Base-by-base conservation (phyloP, 139 green algal genomes). In the Coelastrella sp. region DNA sequence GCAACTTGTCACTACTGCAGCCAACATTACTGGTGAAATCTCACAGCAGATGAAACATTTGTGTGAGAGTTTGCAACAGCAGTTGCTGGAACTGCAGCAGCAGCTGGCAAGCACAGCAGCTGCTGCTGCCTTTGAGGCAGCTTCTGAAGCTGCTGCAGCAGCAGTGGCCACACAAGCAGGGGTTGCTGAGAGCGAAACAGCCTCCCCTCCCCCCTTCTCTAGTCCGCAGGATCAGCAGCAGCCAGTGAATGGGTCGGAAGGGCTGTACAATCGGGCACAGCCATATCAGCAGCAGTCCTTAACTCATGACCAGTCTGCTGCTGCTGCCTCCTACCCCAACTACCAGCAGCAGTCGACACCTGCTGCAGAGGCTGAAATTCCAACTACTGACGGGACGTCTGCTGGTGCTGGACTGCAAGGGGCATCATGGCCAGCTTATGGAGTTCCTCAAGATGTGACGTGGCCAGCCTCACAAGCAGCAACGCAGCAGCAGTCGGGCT, bases 251-350 rank as follows among this genome's bases (percentile, higher is more conserved):
- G 1, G 48, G 48, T 57, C 48, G 48, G n/a, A n/a, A n/a, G n/a
- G n/a, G n/a, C n/a, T n/a, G n/a, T n/a, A n/a, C n/a, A n/a, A n/a
- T 15, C 48, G 13, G 41, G 62, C 27, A 27, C 69, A 53, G 35
- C 53, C 27, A 37, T 17, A 57, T 32, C 75, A 71, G 75, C 75
- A 71, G 57, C 75, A 83, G n/a, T n/a, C n/a, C n/a, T n/a, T n/a
- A n/a, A n/a, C n/a, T n/a, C n/a, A n/a, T n/a, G n/a, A n/a, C n/a
- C n/a, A n/a, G n/a, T n/a, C n/a, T n/a, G n/a, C n/a, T n/a, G n/a
- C n/a, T n/a, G n/a, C n/a, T n/a, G n/a, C n/a, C n/a, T n/a, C n/a
- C n/a, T n/a, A n/a, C n/a, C n/a, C n/a, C n/a, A n/a, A n/a, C n/a
- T n/a, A n/a, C n/a, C 38, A 60, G 69, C 21, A 53, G 40, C 40